Evolutionary conservation across 2,329 filamentous ascomycete genomes (phyloP), one percentile per base, ranked within the genome.

Genomic region (Cryphonectria naterciae): DNA sequence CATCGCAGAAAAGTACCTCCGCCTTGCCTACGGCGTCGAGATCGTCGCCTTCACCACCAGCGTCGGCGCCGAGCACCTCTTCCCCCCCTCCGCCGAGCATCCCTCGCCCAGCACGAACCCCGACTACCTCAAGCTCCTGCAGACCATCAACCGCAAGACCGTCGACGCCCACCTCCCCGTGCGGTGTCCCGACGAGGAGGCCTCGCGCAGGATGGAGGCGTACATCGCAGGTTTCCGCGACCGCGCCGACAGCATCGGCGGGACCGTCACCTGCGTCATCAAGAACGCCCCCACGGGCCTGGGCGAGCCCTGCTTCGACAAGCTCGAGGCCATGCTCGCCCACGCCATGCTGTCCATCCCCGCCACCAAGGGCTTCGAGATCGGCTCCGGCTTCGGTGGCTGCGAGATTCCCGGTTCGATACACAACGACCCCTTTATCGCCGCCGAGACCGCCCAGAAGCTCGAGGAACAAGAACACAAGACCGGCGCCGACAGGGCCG

Each of bases 341-440:
- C 95, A 98, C 78, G 96, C 93, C 65, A 98, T 99, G 93, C 88
- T 98, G 74, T 94, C 90, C 79, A 97, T 98, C 77, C 96, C 96
- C 6, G 94, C 96, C 4, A 95, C 93, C 52, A 99, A 98, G 84
- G 95, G 92, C 68, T 98, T 98, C 79, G 95, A 98, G 80, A 91
- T 98, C 75, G 96, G 96, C 68, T 97, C 93, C 68, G 96, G 96
- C 17, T 98, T 98, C 80, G 90, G 87, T 66, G 95, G 96, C 71
- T 92, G 92, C 77, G 92, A 95, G 79, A 87, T 98, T 54, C 92
- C 92, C 1, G 95, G 96, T 32, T 96, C 92, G n/a, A 87, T 87
- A 68, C 95, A 98, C 87, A 98, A 98, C 80, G 95, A 98, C 81
- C 85, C 93, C 69, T 97, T 97, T 81, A 84, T 95, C 75, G 85